Percentiles rank a stretch among this genome's conserved stretches.
Evolutionary conservation across 768 basidiomycete species (phyloP).

Genomic region (Amanita inopinata): DNA sequence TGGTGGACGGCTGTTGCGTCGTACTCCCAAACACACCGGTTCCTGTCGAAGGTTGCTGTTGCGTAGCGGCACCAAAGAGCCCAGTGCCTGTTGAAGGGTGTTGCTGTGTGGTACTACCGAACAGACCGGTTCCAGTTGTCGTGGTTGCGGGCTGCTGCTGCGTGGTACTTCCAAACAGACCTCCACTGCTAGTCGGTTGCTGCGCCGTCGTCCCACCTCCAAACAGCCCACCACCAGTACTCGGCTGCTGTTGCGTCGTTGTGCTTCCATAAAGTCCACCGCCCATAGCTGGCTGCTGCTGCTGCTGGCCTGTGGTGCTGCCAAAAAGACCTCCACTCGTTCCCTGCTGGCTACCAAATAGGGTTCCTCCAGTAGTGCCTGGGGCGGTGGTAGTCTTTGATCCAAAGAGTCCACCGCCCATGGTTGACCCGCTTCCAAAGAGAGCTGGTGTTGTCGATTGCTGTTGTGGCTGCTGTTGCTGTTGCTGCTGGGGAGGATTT

Average conservation of each 20-base stretch:
- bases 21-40: conserved; percentile 19
- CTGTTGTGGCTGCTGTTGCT: conserved; percentile 15
- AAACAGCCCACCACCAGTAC: conserved; percentile 18
- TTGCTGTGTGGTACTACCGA: conserved; percentile 15
- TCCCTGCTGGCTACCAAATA: conserved; percentile 15
- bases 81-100: conserved; percentile 11
- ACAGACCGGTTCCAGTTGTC: conserved; percentile 15
- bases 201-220: conserved; percentile 11
- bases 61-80: conserved; percentile 16
- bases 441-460: conserved; percentile 7
- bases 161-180: conserved; percentile 18
- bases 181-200: conserved; percentile 10
- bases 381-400: conserved; percentile 7
- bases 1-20: conserved; percentile 12
- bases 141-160: conserved; percentile 9
- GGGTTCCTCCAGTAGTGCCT: conserved; percentile 14
- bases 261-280: conserved; percentile 16
- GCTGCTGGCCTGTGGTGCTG: conserved; percentile 10
- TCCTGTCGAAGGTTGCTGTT: conserved; percentile 15
- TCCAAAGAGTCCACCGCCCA: conserved; percentile 20
- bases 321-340: conserved; percentile 14
- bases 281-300: conserved; percentile 11
- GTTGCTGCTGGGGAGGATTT: conserved; percentile 10
- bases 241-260: conserved; percentile 13
- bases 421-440: conserved; percentile 14